Base-by-base conservation (phyloP, 495 filamentous ascomycete species). In the Penicillium mononematosum region DNA sequence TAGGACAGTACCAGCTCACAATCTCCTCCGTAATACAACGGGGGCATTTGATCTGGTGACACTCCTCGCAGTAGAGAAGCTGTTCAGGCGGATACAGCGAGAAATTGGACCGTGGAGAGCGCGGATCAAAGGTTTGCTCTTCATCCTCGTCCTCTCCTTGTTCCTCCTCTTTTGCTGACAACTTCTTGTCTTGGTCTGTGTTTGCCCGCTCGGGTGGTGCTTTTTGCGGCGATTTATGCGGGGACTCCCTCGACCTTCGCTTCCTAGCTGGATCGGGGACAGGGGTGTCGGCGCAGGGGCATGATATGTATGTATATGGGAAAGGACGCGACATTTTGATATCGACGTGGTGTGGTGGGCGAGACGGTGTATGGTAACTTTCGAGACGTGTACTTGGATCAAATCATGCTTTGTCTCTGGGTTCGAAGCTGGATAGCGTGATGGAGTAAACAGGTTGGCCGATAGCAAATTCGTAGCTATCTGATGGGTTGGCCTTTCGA, bases 1-100 rank as follows among this genome's bases (percentile, higher is more conserved):
- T 92, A n/a, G 94, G 94, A 68, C 94, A 98, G 66, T 88, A 98
- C 81, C 88, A 96, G 57, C 88, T 91, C 47, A 95, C 85, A 42
- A 96, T 89, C 73, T 98, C 94, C 65, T 98, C 94, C 22, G 86
- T 79, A 19, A 91, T 90, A 67, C 94, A 98, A 69, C 91, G 81
- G 7, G 91, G 90, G 66, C 94, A 98, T 59, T 92, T 87, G 53
- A 98, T 93, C 73, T 96, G 86, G 60, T 94, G 90, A 69, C 94
- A 98, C 69, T 97, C 95, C 66, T 96, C 91, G 74, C 94, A 98
- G 73, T 92, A 98, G 11, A 96, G 80, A 8, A 98, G 83, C 64
- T 94, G 89, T 64, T 98, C 92, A n/a, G 96, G 83, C 0, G 93
- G 92, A 70, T 91, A 96, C 34, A 98, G 79, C 41, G 89, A 89